phyloP scores from a whole-genome alignment of 108 stramenopile genomes.

The Nannochloropsis gaditana region DNA sequence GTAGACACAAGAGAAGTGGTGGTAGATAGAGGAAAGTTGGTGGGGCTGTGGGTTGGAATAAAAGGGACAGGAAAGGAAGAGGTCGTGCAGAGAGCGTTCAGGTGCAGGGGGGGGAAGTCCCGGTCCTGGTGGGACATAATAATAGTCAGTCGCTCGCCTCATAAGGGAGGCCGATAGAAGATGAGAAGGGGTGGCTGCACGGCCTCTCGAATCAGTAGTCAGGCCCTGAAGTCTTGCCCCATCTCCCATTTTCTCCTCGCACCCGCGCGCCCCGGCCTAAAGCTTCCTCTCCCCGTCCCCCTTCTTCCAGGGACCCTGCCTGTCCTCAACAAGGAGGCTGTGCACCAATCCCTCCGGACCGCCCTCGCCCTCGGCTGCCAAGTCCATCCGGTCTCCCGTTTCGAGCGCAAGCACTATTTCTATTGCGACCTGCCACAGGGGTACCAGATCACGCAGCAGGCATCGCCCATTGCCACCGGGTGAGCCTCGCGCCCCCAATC shows the following conservation, averaged over 20 bases:
- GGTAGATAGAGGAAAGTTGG: not conserved
- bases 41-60: too few species aligned
- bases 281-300: constrained; percentile 48
- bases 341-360: constrained; percentile 64
- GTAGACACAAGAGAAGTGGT: constrained; percentile 2
- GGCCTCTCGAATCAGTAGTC: too few species aligned
- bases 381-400: constrained; percentile 58
- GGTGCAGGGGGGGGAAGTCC: too few species aligned
- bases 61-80: too few species aligned
- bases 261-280: not conserved
- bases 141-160: too few species aligned
- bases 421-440: constrained; percentile 87
- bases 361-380: constrained; percentile 66
- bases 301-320: constrained; percentile 81
- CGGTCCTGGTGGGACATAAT: too few species aligned
- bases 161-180: too few species aligned
- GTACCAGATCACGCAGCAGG: constrained; percentile 93
- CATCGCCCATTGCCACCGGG: constrained; percentile 36
- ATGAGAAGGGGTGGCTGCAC: too few species aligned
- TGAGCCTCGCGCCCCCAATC: not conserved
- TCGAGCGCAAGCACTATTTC: constrained; percentile 91
- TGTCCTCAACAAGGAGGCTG: constrained; percentile 58
- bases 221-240: not conserved
- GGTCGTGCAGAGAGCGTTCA: too few species aligned
- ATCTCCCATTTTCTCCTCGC: not conserved